These are phyloP conservation scores for Mollisiaceae sp. DNA, from an alignment of 2,329 filamentous ascomycete species.

Conservation along the genomic window DNA sequence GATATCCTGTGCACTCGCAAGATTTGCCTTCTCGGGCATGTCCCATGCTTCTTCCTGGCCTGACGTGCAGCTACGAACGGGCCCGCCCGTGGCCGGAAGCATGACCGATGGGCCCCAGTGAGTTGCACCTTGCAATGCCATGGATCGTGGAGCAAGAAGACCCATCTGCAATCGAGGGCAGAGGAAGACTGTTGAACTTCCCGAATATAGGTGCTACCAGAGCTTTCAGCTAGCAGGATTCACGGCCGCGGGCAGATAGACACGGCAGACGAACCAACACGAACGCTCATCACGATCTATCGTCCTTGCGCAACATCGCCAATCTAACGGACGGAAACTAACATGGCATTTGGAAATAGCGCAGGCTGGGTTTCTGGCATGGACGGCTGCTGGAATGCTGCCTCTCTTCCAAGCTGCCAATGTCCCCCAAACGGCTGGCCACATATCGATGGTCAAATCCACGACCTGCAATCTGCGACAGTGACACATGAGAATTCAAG, in stretches of 20 bases:
- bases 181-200: neutral
- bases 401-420: neutral
- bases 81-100: slow-evolving; percentile 5
- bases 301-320: slow-evolving; percentile 16
- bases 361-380: neutral
- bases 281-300: slow-evolving; percentile 20
- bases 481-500: slow-evolving; percentile 12
- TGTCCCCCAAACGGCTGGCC: slow-evolving; percentile 13
- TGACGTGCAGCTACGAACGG: slow-evolving; percentile 15
- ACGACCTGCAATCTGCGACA: slow-evolving; percentile 5
- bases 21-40: slow-evolving; percentile 14
- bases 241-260: neutral
- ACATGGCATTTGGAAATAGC: neutral
- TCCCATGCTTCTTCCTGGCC: slow-evolving; percentile 18
- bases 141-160: neutral
- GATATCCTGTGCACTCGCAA: slow-evolving; percentile 18
- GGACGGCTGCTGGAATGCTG: neutral
- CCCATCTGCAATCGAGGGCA: neutral
- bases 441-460: slow-evolving; percentile 8
- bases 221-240: neutral
- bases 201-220: neutral
- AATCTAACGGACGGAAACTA: slow-evolving; percentile 22
- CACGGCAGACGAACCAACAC: slow-evolving; percentile 3
- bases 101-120: too few relatives aligned
- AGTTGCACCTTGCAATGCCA: too few relatives aligned